phyloP scores from a whole-genome alignment of 176 grass and related monocot genomes.

The Thinopyrum elongatum region DNA sequence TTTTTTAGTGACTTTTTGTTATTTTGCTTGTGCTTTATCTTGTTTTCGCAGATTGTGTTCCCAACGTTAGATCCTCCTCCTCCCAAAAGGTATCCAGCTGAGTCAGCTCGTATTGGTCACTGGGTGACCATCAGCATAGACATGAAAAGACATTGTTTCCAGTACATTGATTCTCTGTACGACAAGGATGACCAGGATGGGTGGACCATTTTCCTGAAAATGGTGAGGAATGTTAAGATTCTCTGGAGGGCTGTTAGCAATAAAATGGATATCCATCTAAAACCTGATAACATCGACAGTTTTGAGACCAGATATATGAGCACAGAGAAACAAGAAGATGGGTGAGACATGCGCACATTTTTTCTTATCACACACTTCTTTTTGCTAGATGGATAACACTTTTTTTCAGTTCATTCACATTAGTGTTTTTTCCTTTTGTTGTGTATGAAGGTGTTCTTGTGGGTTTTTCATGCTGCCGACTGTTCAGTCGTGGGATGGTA shows the following conservation, averaged over 20 bases:
- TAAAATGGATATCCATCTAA: background rate
- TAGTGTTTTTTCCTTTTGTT: background rate
- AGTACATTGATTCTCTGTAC: background rate
- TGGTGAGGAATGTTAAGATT: background rate
- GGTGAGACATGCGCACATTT: background rate
- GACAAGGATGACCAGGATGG: background rate
- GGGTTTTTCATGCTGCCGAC: background rate
- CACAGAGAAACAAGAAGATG: background rate
- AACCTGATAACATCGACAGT: background rate
- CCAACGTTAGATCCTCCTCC: background rate
- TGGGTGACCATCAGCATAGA: background rate
- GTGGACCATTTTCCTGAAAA: background rate
- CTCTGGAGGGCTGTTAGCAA: background rate
- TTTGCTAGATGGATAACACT: background rate
- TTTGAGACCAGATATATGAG: background rate
- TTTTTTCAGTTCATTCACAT: background rate
- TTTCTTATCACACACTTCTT: background rate
- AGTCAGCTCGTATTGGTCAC: background rate
- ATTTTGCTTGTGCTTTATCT: background rate
- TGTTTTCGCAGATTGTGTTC: background rate
- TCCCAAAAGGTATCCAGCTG: background rate
- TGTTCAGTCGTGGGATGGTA: background rate
- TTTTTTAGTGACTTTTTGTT: background rate
- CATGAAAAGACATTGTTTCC: background rate
- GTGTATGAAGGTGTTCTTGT: background rate